Evolutionary conservation across 768 basidiomycete genomes (phyloP).

Genomic region (Megacollybia marginata): DNA sequence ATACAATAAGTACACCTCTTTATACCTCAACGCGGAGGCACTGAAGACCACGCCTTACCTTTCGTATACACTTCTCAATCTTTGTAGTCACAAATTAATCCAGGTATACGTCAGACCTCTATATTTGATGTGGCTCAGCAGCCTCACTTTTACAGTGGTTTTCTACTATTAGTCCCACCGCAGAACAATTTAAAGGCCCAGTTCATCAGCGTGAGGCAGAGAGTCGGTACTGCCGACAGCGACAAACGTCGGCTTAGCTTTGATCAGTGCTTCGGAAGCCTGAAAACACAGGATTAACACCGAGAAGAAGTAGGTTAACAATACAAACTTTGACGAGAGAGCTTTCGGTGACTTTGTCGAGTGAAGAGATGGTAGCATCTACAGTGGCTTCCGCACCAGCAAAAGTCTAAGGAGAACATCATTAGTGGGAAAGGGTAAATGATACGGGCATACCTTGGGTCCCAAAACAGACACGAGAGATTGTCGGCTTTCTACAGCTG

Average conservation of each 20-base stretch:
- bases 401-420: conserved; percentile 44
- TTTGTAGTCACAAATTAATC: too few species aligned
- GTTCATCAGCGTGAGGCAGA: conserved; percentile 80
- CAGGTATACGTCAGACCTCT: too few species aligned
- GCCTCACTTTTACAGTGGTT: too few species aligned
- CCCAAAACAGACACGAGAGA: conserved; percentile 59
- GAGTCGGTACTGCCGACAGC: conserved; percentile 71
- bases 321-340: conserved; percentile 62
- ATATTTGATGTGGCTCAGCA: too few species aligned
- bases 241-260: conserved; percentile 80
- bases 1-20: too few species aligned
- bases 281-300: conserved; percentile 17
- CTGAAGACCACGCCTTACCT: too few species aligned
- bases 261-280: conserved; percentile 61
- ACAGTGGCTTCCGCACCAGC: conserved; percentile 46
- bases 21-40: too few species aligned
- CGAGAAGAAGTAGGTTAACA: neutral
- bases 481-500: conserved; percentile 58
- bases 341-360: conserved; percentile 63
- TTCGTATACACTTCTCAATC: too few species aligned
- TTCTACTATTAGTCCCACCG: too few species aligned
- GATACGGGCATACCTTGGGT: conserved; percentile 42
- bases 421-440: conserved; percentile 1
- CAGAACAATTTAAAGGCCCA: conserved; percentile 51
- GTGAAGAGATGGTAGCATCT: conserved; percentile 53